Base-by-base conservation (phyloP, 129 eudicot species). In the Cynara cardunculus region DNA sequence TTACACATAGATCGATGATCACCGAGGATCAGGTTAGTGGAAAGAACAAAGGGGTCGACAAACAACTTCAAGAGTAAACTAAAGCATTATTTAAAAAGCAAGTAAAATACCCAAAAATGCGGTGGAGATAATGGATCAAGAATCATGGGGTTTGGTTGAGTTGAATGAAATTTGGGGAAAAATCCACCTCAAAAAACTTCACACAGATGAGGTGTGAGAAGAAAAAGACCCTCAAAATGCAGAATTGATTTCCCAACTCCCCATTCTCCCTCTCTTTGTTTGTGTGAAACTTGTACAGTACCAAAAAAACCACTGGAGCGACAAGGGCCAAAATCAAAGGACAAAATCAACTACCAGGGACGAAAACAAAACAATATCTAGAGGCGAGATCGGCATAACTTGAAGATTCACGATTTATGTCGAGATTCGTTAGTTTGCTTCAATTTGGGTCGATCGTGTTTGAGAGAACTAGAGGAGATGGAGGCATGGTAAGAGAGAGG, bases 281-380 rank as follows among this genome's bases (percentile, higher is more conserved):
- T 69, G 78, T 78, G 85, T 82, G 79, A 80, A 80, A 81, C 91
- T 83, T 85, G 87, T 81, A 62, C 79, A 82, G 87, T 85, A 86
- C 89, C n/a, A n/a, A n/a, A n/a, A n/a, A n/a, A n/a, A n/a, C n/a
- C n/a, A n/a, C n/a, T n/a, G n/a, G n/a, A n/a, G n/a, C n/a, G n/a
- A n/a, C n/a, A n/a, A n/a, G n/a, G n/a, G n/a, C n/a, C n/a, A n/a
- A n/a, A n/a, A n/a, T n/a, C n/a, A n/a, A n/a, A n/a, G n/a, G n/a
- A n/a, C n/a, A n/a, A n/a, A n/a, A n/a, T n/a, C n/a, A n/a, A n/a
- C n/a, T n/a, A n/a, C n/a, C n/a, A n/a, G n/a, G n/a, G n/a, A n/a
- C n/a, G n/a, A n/a, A n/a, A n/a, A n/a, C n/a, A n/a, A n/a, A n/a
- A n/a, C n/a, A n/a, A n/a, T n/a, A n/a, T n/a, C n/a, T n/a, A n/a